Evolutionary conservation across 2,329 filamentous ascomycete genomes (phyloP), one percentile per base, ranked within the genome.

Genomic region (Fusarium oxysporum): DNA sequence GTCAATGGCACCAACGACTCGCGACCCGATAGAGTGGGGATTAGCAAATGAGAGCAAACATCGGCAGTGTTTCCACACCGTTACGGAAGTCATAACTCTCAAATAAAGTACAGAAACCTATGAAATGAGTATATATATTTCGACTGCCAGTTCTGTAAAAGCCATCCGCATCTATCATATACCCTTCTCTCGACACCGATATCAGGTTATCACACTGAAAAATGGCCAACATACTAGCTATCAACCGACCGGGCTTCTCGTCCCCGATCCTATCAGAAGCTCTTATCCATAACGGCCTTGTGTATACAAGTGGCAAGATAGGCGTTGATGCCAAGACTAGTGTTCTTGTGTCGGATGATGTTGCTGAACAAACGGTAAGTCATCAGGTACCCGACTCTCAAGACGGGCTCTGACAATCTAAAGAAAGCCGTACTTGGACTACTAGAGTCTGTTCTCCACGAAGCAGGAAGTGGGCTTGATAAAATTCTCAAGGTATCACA

Each of bases 361-460:
- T 25, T 10, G 13, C 23, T 10, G 6, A 47, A 16, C 43, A 30
- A 21, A 30, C 19, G 3, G 13, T 28, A 2, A 16, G 5, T 16
- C 19, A 17, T 17, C 41, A 11, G 17, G 6, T 12, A 12, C 14
- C 14, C 2, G 5, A 5, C 5, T 17, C 16, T 14, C 4, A 14
- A 21, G 12, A 47, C 6, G 3, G 1, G 2, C 14, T 8, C 41
- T 43, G 9, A 25, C 14, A 0, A 17, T 23, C 2, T 6, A 11
- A 6, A 43, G 41, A 43, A 17, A 25, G 41, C 41, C 7, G 16
- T 12, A 17, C 16, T 25, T 44, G 16, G n/a, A 44, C 16, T 25
- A 8, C 16, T 44, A 4, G n/a, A 44, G n/a, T 25, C 16, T 25
- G 41, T 44, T 11, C 41, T 44, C 14, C n/a, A 1, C 1, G 6